Evolutionary conservation across 257 asterid species (phyloP).

Genomic region (Ilex aquifolium): DNA sequence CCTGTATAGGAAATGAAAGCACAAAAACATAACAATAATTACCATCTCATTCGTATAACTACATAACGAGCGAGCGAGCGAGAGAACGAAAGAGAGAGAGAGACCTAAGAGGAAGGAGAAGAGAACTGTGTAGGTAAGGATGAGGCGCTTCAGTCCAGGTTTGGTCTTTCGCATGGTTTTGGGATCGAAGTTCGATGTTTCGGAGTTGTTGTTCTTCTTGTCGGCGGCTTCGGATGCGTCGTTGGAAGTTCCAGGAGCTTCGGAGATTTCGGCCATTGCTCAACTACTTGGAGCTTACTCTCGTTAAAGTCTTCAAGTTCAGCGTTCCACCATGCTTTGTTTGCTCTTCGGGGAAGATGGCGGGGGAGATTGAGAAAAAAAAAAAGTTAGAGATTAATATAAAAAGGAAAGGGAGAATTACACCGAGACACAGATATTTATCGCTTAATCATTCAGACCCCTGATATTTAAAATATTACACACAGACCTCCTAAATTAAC

Average conservation of each 20-base stretch:
- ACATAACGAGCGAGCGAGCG: neutral
- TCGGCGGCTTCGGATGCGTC: neutral
- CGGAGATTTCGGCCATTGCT: conserved; percentile 56
- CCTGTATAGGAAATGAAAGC: conserved; percentile 33
- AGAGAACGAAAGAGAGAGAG: conserved; percentile 2
- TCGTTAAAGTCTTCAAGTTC: too few species aligned
- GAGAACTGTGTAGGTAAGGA: conserved; percentile 65
- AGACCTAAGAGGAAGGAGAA: conserved; percentile 70
- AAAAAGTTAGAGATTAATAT: too few species aligned
- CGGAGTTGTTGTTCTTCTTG: conserved; percentile 5
- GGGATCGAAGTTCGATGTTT: conserved; percentile 24
- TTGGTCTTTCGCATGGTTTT: conserved; percentile 60
- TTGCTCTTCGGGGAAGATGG: too few species aligned
- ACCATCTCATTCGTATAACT: neutral
- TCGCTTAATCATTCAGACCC: too few species aligned
- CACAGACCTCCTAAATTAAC: too few species aligned
- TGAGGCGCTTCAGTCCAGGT: conserved; percentile 78
- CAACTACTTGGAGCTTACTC: neutral
- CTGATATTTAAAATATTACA: too few species aligned
- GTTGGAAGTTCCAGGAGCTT: conserved; percentile 24
- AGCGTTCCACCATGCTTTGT: too few species aligned
- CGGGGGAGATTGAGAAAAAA: too few species aligned
- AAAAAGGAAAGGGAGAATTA: too few species aligned
- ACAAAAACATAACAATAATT: neutral
- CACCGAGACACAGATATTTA: too few species aligned